phyloP scores from a whole-genome alignment of 345 rosid species.

The Citrus cavaleriei region DNA sequence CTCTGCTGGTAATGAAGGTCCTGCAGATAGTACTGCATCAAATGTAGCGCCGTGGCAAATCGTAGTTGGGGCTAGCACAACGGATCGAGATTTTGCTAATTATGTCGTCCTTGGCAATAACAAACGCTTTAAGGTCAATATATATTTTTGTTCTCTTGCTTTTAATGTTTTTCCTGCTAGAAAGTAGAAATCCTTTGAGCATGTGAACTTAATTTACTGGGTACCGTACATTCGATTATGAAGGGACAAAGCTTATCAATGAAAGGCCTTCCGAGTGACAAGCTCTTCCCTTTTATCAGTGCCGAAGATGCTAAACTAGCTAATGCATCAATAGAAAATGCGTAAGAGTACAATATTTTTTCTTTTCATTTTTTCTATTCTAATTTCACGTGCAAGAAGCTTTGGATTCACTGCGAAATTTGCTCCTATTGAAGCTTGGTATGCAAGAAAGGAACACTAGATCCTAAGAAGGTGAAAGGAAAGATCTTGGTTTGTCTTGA shows the following conservation, averaged over 20 bases:
- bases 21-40: constrained; percentile 51
- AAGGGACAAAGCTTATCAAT: constrained; percentile 80
- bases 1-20: constrained; percentile 88
- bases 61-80: constrained; percentile 86
- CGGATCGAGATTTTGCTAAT: constrained; percentile 76
- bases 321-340: constrained; percentile 43
- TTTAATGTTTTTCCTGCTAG: constrained; percentile 11
- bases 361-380: background rate
- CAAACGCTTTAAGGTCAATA: constrained; percentile 44
- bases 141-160: too few relatives aligned
- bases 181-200: background rate
- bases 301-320: constrained; percentile 50
- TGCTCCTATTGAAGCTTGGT: constrained; percentile 33
- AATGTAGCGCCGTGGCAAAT: constrained; percentile 87
- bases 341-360: constrained; percentile 41
- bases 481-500: constrained; percentile 68
- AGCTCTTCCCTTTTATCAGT: constrained; percentile 50
- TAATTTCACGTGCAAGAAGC: background rate
- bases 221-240: background rate
- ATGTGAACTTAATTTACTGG: background rate
- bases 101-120: constrained; percentile 58
- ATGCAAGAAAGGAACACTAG: constrained; percentile 57
- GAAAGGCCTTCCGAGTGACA: constrained; percentile 36
- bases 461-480: constrained; percentile 56
- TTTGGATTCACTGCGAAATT: background rate